phyloP scores from a whole-genome alignment of 495 filamentous ascomycete species.

The Hypoxylon fuscum region DNA sequence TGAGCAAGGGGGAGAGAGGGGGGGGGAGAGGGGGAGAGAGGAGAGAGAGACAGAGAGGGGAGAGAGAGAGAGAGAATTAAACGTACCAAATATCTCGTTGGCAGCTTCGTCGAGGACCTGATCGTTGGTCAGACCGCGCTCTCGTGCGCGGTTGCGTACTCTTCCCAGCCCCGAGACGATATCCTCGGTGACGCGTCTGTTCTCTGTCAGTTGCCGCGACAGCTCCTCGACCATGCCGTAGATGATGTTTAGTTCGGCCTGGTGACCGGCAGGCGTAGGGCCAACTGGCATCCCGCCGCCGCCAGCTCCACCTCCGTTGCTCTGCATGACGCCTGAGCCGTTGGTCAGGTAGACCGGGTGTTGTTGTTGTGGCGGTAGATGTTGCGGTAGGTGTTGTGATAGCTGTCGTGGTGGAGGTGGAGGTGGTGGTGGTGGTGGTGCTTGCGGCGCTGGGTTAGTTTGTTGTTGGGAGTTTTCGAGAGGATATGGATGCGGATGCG shows the following conservation, averaged over 20 bases:
- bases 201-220: constrained; percentile 77
- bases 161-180: constrained; percentile 72
- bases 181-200: constrained; percentile 76
- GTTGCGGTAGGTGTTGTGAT: constrained; percentile 35
- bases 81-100: constrained; percentile 59
- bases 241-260: constrained; percentile 86
- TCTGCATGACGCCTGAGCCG: constrained; percentile 55
- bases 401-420: constrained; percentile 34
- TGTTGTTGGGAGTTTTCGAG: constrained; percentile 22
- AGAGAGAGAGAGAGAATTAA: background rate
- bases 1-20: no score
- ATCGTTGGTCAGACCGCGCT: constrained; percentile 59
- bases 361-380: constrained; percentile 21
- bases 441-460: background rate
- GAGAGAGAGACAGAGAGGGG: background rate
- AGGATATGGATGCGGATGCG: constrained; percentile 6
- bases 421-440: constrained; percentile 28
- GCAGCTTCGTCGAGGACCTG: constrained; percentile 58
- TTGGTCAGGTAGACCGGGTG: constrained; percentile 60
- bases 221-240: constrained; percentile 85
- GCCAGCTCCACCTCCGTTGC: constrained; percentile 62
- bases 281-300: constrained; percentile 51
- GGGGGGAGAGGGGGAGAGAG: constrained; percentile 6
- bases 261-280: constrained; percentile 82
- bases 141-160: constrained; percentile 58